phyloP scores from a whole-genome alignment of 2,329 filamentous ascomycete species.

The Botrytis deweyae region DNA sequence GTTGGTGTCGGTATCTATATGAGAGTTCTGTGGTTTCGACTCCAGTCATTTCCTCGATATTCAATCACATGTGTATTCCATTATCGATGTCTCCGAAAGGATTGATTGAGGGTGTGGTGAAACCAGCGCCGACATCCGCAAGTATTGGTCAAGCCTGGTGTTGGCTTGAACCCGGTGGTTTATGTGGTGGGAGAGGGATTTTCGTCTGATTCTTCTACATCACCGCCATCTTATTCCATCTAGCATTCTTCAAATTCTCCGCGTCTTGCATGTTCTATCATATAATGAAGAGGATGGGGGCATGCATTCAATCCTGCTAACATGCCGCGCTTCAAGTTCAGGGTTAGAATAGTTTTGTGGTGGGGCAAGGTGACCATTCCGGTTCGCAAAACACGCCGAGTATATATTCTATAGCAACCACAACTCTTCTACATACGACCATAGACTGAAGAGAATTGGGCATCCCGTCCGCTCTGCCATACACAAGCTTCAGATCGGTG shows the following conservation, averaged over 20 bases:
- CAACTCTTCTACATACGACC: not conserved
- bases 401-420: not conserved
- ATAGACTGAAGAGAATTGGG: not conserved
- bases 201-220: not conserved
- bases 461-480: not conserved
- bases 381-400: not conserved
- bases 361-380: not conserved
- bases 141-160: too few relatives aligned
- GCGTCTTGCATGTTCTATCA: not conserved
- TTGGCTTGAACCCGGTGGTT: not conserved
- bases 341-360: not conserved
- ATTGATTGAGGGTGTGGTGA: not conserved
- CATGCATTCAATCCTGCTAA: not conserved
- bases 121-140: too few relatives aligned
- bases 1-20: not conserved
- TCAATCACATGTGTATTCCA: not conserved
- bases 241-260: not conserved
- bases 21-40: not conserved
- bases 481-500: not conserved
- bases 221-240: not conserved
- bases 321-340: not conserved
- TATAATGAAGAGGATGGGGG: not conserved
- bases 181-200: not conserved
- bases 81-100: not conserved
- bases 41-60: not conserved